These are phyloP conservation scores for Medicago lupulina DNA, from an alignment of 306 rosid genomes.

Conservation along the genomic window DNA sequence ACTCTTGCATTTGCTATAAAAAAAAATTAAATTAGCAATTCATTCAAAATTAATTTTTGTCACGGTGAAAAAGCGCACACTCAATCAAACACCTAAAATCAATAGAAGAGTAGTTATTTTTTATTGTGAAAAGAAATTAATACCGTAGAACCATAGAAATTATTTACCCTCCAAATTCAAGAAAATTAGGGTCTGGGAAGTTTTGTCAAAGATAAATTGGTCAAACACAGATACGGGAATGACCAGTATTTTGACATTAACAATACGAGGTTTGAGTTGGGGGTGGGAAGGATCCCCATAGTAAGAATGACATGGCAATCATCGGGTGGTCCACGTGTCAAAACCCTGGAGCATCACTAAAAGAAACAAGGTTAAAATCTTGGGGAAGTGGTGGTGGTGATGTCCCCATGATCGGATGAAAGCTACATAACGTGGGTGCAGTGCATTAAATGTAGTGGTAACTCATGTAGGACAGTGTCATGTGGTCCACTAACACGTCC, in stretches of 20 bases:
- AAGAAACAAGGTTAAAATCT: conserved; percentile 32
- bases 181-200: background rate
- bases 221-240: conserved; percentile 16
- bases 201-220: background rate
- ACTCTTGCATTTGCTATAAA: too few relatives aligned
- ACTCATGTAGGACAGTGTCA: background rate
- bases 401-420: conserved; percentile 25
- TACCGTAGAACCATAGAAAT: background rate
- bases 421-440: conserved; percentile 40
- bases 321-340: conserved; percentile 49
- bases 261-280: conserved; percentile 31
- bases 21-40: too few relatives aligned
- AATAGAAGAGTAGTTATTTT: too few relatives aligned
- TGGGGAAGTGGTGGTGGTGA: background rate
- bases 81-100: too few relatives aligned
- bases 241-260: conserved; percentile 29
- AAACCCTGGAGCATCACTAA: conserved; percentile 39
- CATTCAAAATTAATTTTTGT: too few relatives aligned
- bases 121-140: too few relatives aligned
- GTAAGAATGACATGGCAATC: background rate
- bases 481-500: conserved; percentile 19
- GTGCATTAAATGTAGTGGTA: conserved; percentile 17
- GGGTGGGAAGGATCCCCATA: background rate
- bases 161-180: background rate
- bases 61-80: too few relatives aligned